Conservation (phyloP, 768 basidiomycete genomes). For the Russula compacta region DNA sequence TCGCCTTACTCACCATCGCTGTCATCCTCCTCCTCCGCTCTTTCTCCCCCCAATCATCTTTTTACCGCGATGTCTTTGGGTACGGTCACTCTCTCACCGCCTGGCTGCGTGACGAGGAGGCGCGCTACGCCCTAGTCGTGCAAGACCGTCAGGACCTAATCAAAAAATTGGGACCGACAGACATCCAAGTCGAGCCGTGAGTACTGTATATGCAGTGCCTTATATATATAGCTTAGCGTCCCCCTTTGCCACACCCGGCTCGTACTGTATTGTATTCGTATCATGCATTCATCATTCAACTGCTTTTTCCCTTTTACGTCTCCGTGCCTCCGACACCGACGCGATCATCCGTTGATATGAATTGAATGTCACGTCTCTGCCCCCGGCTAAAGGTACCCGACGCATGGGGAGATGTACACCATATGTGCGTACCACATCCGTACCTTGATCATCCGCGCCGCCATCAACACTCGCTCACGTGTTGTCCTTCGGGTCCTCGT, state of each 20-base stretch:
- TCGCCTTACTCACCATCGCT: not conserved
- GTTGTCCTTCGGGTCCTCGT: no score
- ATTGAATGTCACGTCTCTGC: not conserved
- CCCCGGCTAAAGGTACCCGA: conserved; percentile 4
- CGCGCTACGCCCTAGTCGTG: not conserved
- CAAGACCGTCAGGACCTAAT: not conserved
- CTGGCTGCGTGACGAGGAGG: conserved; percentile 6
- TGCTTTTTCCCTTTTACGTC: no score
- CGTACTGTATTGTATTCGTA: no score
- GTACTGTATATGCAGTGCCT: not conserved
- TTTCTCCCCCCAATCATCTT: not conserved
- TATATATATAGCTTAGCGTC: no score
- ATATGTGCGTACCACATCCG: not conserved
- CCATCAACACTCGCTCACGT: no score
- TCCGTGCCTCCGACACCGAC: no score
- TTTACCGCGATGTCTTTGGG: not conserved
- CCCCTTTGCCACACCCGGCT: no score
- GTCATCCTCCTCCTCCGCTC: not conserved
- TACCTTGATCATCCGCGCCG: not conserved
- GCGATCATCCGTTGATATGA: no score
- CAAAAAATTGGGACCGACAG: conserved; percentile 5
- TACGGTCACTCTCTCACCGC: not conserved
- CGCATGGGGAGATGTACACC: not conserved
- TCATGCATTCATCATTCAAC: no score
- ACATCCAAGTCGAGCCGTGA: not conserved